Evolutionary conservation across 257 asterid species (phyloP).

Genomic region (Eucommia ulmoides): DNA sequence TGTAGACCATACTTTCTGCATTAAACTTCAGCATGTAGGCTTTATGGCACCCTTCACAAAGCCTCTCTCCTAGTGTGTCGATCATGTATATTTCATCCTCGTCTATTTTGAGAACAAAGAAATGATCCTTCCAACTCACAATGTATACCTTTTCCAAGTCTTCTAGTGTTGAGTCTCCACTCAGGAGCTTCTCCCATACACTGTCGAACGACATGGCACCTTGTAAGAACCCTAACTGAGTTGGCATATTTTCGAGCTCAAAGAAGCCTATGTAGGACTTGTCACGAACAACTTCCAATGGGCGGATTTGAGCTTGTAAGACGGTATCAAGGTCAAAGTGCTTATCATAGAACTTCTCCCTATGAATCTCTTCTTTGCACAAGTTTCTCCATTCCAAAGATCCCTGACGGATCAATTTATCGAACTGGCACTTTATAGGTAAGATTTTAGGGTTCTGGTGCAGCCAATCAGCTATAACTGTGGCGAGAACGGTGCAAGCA

Average conservation of each 20-base stretch:
- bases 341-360: conserved; percentile 67
- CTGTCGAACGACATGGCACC: conserved; percentile 93
- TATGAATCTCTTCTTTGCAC: conserved; percentile 52
- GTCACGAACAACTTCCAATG: conserved; percentile 46
- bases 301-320: conserved; percentile 59
- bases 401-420: conserved; percentile 74
- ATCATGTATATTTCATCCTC: conserved; percentile 66
- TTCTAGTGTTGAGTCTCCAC: conserved; percentile 25
- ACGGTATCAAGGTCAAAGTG: conserved; percentile 94
- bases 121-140: conserved; percentile 95
- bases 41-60: conserved; percentile 83
- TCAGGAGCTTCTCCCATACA: conserved; percentile 78
- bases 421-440: conserved; percentile 92
- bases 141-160: conserved; percentile 70
- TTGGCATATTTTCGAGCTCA: conserved; percentile 62
- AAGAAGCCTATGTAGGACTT: conserved; percentile 89
- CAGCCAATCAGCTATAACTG: conserved; percentile 90
- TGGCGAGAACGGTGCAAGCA: conserved; percentile 93
- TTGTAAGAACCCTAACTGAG: conserved; percentile 61
- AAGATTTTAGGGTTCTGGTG: conserved; percentile 50
- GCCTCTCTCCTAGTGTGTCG: conserved; percentile 86
- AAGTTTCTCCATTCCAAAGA: conserved; percentile 93
- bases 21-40: conserved; percentile 88
- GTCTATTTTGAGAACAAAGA: conserved; percentile 78
- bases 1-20: conserved; percentile 37